Conservation (phyloP, 2,329 filamentous ascomycete species). For the Hypoxylon sp. region DNA sequence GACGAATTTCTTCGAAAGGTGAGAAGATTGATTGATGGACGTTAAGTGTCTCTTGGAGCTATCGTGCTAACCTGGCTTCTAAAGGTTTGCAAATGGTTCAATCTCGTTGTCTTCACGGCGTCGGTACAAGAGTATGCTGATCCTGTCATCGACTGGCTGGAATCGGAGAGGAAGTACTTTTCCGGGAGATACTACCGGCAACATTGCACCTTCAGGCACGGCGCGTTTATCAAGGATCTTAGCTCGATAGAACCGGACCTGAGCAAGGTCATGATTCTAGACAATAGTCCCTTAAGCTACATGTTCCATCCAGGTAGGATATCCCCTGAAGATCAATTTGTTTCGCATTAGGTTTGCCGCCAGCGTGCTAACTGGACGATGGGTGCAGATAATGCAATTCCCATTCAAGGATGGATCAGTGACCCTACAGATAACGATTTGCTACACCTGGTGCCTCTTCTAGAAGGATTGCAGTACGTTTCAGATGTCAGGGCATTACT, state of each 20-base stretch:
- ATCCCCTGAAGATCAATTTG: constrained; percentile 49
- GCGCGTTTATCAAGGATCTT: constrained; percentile 97
- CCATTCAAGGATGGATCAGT: constrained; percentile 99
- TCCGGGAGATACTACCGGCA: constrained; percentile 94
- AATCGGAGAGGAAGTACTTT: constrained; percentile 97
- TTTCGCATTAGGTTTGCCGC: constrained; percentile 14
- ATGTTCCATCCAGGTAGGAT: constrained; percentile 93
- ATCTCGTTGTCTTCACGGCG: constrained; percentile 95
- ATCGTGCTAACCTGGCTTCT: constrained; percentile 44
- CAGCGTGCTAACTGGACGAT: constrained; percentile 40
- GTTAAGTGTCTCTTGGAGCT: constrained; percentile 7
- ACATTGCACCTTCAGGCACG: constrained; percentile 95
- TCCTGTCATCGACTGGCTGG: constrained; percentile 98
- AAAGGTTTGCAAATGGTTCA: constrained; percentile 96
- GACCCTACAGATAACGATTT: constrained; percentile 98
- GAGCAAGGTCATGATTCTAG: constrained; percentile 98
- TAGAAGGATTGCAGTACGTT: constrained; percentile 96
- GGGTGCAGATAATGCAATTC: constrained; percentile 91
- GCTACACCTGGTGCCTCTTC: constrained; percentile 89
- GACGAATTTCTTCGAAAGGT: constrained; percentile 94
- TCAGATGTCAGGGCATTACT: constrained; percentile 94
- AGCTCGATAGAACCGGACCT: constrained; percentile 96
- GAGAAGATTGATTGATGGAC: constrained; percentile 50
- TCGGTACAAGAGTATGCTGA: constrained; percentile 99
- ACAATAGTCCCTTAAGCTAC: constrained; percentile 98